Evolutionary conservation across 352 stramenopile genomes (phyloP), one percentile per base, ranked within the genome.

Genomic region (Nothophytophthora sp.): DNA sequence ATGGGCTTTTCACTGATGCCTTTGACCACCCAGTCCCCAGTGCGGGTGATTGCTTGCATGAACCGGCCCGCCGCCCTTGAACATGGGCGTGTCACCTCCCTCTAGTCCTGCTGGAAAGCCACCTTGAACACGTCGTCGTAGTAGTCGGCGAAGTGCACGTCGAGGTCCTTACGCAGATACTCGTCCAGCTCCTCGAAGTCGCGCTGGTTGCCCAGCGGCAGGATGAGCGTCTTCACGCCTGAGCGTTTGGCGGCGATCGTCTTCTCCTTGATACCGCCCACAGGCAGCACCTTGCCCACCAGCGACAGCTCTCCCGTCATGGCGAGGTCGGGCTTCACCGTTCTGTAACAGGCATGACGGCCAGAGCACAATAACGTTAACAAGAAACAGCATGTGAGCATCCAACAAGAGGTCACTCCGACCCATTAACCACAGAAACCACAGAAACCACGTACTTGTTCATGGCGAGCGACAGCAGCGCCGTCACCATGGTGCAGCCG

Each of bases 231-330:
- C 37, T 85, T 98, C 8, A 99, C 95, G 11, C 96, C 96, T 18
- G 97, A 87, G 45, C 97, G 84, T 46, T 97, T 88, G 18, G 97
- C 97, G n/a, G 96, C 97, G 55, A 99, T 99, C 29, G 90, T 97
- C 80, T 99, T 99, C 73, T 99, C 97, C 77, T 99, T 99, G 62
- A 99, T 99, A 28, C 97, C 97, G 46, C 97, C 97, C 6, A 99
- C 96, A 9, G 97, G 95, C n/a, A 99, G 64, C 19, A 99, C 97
- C 67, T 99, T 99, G 24, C 97, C 97, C 5, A 98, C 98, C 15
- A 99, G 79, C 19, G 89, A 98, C 23, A 98, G 60, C 56, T 98
- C 95, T 40, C 95, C 95, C 4, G 97, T 99, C 97, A 99, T 99
- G 10, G 97, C 97, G 22, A 99, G 70, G 64, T 99, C 95, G 51